Conservation (phyloP, 2,329 filamentous ascomycete species). For the Verticillium tricorpus region DNA sequence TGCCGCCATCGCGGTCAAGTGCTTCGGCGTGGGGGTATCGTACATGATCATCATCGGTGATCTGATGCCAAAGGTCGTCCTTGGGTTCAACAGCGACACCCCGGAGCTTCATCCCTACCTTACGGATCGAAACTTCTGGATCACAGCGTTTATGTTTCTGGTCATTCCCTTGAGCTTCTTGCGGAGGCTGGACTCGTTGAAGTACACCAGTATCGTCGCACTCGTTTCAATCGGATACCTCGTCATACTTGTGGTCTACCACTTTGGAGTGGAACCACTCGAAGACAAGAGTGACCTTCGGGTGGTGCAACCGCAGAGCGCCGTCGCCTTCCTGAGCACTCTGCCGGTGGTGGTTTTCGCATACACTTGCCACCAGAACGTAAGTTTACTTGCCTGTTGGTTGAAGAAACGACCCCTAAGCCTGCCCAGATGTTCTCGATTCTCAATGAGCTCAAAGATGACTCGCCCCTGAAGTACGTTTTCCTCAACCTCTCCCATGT, state of each 20-base stretch:
- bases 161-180: constrained; percentile 94
- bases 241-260: constrained; percentile 87
- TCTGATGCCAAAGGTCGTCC: constrained; percentile 90
- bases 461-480: constrained; percentile 56
- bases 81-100: constrained; percentile 67
- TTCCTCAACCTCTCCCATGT: neutral
- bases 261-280: constrained; percentile 78
- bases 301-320: constrained; percentile 72
- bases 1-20: constrained; percentile 93
- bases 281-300: constrained; percentile 70
- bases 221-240: constrained; percentile 92
- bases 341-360: constrained; percentile 96
- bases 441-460: constrained; percentile 87
- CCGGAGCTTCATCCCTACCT: constrained; percentile 64
- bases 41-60: constrained; percentile 99
- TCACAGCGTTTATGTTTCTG: constrained; percentile 94
- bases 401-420: neutral
- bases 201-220: constrained; percentile 92
- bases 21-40: constrained; percentile 93
- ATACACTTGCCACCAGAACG: constrained; percentile 99
- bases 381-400: constrained; percentile 33
- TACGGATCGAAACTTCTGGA: constrained; percentile 91
- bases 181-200: constrained; percentile 85
- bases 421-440: constrained; percentile 87
- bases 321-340: constrained; percentile 74